These are phyloP conservation scores for Colletotrichum incanum DNA, from an alignment of 2,329 filamentous ascomycete species.

Conservation along the genomic window DNA sequence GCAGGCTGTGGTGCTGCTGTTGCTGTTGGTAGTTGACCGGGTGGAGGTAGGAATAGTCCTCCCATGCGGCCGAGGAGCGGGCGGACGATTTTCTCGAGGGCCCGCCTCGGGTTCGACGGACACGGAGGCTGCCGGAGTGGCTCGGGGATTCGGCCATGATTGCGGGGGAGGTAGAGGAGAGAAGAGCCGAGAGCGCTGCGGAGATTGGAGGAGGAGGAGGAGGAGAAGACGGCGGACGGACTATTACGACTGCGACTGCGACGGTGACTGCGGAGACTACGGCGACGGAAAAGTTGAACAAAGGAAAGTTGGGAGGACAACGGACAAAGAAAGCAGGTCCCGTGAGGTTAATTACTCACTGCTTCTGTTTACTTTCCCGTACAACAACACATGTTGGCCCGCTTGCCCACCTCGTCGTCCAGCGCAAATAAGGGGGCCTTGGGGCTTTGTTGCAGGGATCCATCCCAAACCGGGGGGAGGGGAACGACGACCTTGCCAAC, in stretches of 20 bases:
- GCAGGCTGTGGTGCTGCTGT: conserved; percentile 46
- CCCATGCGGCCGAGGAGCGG: conserved; percentile 46
- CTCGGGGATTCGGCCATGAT: conserved; percentile 48
- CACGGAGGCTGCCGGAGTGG: conserved; percentile 50
- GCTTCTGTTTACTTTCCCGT: conserved; percentile 31
- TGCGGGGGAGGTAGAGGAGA: not conserved
- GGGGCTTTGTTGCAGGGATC: conserved; percentile 27
- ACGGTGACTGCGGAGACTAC: not conserved
- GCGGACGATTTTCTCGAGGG: conserved; percentile 47
- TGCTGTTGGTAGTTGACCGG: conserved; percentile 29
- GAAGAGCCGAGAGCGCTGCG: not conserved
- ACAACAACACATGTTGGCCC: conserved; percentile 7
- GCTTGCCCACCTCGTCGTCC: conserved; percentile 13
- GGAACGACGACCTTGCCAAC: not conserved
- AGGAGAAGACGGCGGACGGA: not conserved
- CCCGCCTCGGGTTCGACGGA: conserved; percentile 46
- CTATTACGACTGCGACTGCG: not conserved
- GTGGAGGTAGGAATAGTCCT: conserved; percentile 42
- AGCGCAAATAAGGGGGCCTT: conserved; percentile 19
- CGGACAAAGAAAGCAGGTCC: not conserved
- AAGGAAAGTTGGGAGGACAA: conserved; percentile 10
- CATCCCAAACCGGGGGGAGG: conserved; percentile 5
- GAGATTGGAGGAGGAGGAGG: not conserved
- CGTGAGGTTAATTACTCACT: conserved; percentile 27
- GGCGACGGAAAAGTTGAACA: conserved; percentile 4